A percentile compares a stretch with the other conserved stretches of the same genome.
Evolutionary conservation across 352 stramenopile species (phyloP).

Genomic region (Phytopythium chamaehyphon): DNA sequence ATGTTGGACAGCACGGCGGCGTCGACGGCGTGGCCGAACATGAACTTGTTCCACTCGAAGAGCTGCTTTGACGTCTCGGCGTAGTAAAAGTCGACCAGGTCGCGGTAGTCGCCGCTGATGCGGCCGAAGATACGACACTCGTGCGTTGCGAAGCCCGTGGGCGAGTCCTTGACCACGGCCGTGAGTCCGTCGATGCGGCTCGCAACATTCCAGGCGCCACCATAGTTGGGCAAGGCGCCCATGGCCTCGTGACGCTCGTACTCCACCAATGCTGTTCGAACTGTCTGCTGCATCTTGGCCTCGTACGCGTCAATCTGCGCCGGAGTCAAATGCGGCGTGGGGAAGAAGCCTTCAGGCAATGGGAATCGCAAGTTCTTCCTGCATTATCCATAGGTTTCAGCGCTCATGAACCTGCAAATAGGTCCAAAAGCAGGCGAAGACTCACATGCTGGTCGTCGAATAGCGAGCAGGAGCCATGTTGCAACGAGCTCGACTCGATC

Average conservation of each 20-base stretch:
- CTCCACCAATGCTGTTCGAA: constrained; percentile 22
- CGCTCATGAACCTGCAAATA: not conserved
- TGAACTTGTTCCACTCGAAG: constrained; percentile 67
- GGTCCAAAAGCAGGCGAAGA: no score
- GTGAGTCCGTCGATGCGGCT: constrained; percentile 27
- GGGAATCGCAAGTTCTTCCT: constrained; percentile 18
- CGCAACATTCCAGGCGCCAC: constrained; percentile 18
- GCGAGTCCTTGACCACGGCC: constrained; percentile 25
- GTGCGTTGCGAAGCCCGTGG: constrained; percentile 10
- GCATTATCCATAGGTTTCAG: no score
- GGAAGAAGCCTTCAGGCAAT: constrained; percentile 36
- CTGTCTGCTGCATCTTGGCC: constrained; percentile 22
- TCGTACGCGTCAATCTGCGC: constrained; percentile 24
- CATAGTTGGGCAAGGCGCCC: constrained; percentile 26
- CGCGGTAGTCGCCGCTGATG: constrained; percentile 51
- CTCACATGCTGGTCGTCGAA: no score
- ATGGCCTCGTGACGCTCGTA: constrained; percentile 32
- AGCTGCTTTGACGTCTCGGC: constrained; percentile 52
- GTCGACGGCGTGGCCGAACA: constrained; percentile 59
- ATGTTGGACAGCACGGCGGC: constrained; percentile 74
- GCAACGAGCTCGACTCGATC: no score
- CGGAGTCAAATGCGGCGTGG: constrained; percentile 24
- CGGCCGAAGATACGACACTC: constrained; percentile 54
- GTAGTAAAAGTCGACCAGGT: constrained; percentile 70
- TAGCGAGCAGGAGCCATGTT: no score